phyloP scores from a whole-genome alignment of 176 grass and related monocot genomes.

The Ampelocalamus luodianensis region DNA sequence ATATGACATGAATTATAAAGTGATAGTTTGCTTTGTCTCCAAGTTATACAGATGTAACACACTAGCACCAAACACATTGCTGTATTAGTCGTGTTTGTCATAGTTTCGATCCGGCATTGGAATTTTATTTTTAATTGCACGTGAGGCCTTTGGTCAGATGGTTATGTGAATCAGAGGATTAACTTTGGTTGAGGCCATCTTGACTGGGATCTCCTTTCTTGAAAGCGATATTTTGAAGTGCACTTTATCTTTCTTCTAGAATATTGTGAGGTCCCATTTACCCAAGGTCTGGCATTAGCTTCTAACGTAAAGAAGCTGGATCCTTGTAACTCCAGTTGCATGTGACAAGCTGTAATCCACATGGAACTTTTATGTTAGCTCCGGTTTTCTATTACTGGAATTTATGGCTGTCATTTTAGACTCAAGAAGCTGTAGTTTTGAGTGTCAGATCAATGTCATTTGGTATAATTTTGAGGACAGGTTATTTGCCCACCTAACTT shows the following conservation, averaged over 20 bases:
- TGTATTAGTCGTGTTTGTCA: not conserved
- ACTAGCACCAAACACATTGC: not conserved
- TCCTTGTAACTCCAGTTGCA: slow-evolving; percentile 11
- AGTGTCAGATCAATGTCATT: not conserved
- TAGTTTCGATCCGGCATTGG: slow-evolving; percentile 18
- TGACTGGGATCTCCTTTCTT: not conserved
- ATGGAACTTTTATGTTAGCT: not conserved
- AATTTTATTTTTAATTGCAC: not conserved
- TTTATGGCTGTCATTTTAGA: slow-evolving; percentile 15
- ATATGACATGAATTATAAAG: not conserved
- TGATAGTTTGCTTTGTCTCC: slow-evolving; percentile 16
- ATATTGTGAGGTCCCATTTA: slow-evolving; percentile 17
- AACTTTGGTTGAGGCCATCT: not conserved
- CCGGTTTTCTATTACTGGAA: not conserved
- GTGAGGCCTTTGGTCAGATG: slow-evolving; percentile 2
- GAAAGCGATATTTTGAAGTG: not conserved
- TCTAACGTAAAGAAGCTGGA: slow-evolving; percentile 18
- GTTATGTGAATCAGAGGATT: not conserved
- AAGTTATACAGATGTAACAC: not conserved
- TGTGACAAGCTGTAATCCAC: slow-evolving; percentile 7
- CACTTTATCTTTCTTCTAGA: slow-evolving; percentile 8
- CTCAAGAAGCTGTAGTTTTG: not conserved
- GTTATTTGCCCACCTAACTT: slow-evolving; percentile 24
- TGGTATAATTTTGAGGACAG: not conserved
- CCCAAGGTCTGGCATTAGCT: slow-evolving; percentile 12